Conservation (phyloP, 176 grass and related monocot species). For the Melocanna baccifera region DNA sequence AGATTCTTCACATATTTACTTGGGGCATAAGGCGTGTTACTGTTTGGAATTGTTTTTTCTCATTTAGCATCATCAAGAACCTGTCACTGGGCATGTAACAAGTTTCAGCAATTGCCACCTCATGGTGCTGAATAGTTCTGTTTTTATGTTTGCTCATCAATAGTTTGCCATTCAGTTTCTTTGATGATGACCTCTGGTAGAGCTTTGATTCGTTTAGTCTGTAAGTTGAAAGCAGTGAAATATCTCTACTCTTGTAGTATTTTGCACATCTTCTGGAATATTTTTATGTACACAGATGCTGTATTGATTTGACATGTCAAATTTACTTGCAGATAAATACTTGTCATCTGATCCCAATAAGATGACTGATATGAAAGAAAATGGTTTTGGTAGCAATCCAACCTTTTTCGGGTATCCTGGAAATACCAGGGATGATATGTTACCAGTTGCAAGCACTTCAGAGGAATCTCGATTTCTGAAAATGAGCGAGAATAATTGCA, state of each 20-base stretch:
- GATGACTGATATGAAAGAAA: constrained; percentile 57
- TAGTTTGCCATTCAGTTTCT: constrained; percentile 32
- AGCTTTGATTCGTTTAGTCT: constrained; percentile 1
- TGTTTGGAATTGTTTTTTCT: background rate
- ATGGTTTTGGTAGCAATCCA: constrained; percentile 53
- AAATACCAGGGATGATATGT: constrained; percentile 47
- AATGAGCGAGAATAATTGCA: constrained; percentile 41
- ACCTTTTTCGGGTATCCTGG: constrained; percentile 52
- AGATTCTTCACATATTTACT: background rate
- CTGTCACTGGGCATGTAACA: background rate
- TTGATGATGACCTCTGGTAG: background rate
- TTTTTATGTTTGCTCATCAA: constrained; percentile 34
- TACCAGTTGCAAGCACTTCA: constrained; percentile 61
- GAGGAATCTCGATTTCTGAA: constrained; percentile 65
- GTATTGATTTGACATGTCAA: constrained; percentile 25
- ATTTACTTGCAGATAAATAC: constrained; percentile 81
- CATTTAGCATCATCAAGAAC: background rate
- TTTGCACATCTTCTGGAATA: background rate
- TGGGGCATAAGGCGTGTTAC: background rate
- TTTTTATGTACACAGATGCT: background rate
- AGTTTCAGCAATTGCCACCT: background rate
- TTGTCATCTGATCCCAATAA: constrained; percentile 62
- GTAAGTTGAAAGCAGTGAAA: background rate
- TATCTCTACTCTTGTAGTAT: background rate
- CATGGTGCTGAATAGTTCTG: background rate